These are phyloP conservation scores for Fraxinus velutina DNA, from an alignment of 305 asterid genomes.

Conservation along the genomic window DNA sequence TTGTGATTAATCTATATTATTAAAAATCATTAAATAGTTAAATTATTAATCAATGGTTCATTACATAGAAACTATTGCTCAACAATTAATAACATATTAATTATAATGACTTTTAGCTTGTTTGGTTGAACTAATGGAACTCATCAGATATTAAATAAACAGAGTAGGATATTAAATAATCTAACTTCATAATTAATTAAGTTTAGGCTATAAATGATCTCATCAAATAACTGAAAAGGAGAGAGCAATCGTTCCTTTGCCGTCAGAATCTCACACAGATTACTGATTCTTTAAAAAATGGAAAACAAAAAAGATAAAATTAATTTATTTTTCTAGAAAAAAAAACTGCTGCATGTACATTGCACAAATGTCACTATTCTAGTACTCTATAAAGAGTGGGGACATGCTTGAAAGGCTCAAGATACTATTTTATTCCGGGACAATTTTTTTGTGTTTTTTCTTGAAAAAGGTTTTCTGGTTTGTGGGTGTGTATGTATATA, in stretches of 20 bases:
- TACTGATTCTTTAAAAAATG: background rate
- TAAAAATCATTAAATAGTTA: background rate
- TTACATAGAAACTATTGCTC: background rate
- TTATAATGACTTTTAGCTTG: background rate
- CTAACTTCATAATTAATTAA: background rate
- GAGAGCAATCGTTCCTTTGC: background rate
- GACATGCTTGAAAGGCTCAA: background rate
- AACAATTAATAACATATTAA: background rate
- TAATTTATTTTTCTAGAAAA: background rate
- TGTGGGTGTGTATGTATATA: background rate
- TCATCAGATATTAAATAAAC: background rate
- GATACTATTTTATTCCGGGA: constrained; percentile 35
- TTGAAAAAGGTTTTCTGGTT: constrained; percentile 12
- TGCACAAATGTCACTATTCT: background rate
- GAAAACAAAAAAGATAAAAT: background rate
- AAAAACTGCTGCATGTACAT: background rate
- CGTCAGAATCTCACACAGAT: background rate
- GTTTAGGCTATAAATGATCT: background rate
- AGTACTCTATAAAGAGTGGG: background rate
- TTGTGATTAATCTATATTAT: background rate
- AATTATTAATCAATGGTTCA: background rate
- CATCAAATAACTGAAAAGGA: background rate
- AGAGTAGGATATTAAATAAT: background rate
- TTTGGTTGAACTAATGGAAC: constrained; percentile 1
- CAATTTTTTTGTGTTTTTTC: constrained; percentile 2